A percentile compares a stretch with the other conserved stretches of the same genome.
Evolutionary conservation across 371 early-diverging fungal species (phyloP).

Genomic region (Mucor piriformis): DNA sequence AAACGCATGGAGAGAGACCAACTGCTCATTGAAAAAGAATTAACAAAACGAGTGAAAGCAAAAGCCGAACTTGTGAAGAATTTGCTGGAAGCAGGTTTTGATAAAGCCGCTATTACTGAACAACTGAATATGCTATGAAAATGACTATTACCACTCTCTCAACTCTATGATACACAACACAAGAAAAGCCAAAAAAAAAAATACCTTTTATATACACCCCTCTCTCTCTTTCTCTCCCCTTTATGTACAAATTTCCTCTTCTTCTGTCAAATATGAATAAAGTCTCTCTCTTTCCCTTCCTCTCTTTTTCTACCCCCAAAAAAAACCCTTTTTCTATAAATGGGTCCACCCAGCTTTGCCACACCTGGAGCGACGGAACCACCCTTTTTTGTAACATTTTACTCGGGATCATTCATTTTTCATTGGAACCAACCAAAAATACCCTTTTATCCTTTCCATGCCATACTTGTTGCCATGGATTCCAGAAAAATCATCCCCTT

Average conservation of each 20-base stretch:
- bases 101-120: conserved; percentile 46
- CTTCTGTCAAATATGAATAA: neutral
- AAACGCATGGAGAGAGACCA: conserved; percentile 47
- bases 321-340: conserved; percentile 7
- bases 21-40: conserved; percentile 46
- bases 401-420: neutral
- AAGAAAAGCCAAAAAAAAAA: conserved; percentile 1
- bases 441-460: neutral
- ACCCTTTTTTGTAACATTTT: conserved; percentile 13
- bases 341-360: conserved; percentile 19
- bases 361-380: conserved; percentile 18
- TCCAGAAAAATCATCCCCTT: neutral
- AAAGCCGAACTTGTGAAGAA: conserved; percentile 52
- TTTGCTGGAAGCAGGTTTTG: conserved; percentile 47
- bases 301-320: neutral
- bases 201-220: neutral
- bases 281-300: neutral
- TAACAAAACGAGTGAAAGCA: conserved; percentile 45
- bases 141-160: neutral
- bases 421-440: neutral
- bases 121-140: conserved; percentile 36
- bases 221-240: neutral
- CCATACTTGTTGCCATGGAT: neutral
- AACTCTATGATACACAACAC: neutral
- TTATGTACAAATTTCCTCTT: neutral